Conservation (phyloP, 768 basidiomycete species). For the Lyophyllum atratum region DNA sequence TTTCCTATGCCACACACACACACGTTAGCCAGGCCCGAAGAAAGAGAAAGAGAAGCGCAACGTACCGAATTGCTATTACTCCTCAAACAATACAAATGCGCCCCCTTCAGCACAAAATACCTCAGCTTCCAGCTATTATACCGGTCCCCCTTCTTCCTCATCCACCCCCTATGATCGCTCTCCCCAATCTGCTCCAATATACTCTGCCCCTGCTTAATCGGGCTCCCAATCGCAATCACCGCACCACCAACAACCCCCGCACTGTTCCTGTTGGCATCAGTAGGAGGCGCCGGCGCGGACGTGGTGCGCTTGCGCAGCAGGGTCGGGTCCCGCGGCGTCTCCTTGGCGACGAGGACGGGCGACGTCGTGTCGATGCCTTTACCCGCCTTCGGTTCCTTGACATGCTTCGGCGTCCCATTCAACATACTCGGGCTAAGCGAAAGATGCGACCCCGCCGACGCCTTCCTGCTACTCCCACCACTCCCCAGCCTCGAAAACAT, state of each 20-base stretch:
- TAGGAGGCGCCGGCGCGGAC: conserved; percentile 28
- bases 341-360: conserved; percentile 14
- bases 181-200: conserved; percentile 90
- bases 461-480: conserved; percentile 37
- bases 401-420: conserved; percentile 14
- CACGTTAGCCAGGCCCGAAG: not conserved
- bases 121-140: conserved; percentile 93
- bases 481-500: conserved; percentile 50
- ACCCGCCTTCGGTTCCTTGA: conserved; percentile 11
- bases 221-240: conserved; percentile 19
- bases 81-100: conserved; percentile 85
- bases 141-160: conserved; percentile 93
- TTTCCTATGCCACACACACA: conserved; percentile 57
- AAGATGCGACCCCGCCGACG: conserved; percentile 42
- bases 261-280: conserved; percentile 9
- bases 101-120: conserved; percentile 92
- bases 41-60: conserved; percentile 24
- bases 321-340: conserved; percentile 38
- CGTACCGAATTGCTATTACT: conserved; percentile 64
- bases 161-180: conserved; percentile 89
- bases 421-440: conserved; percentile 33
- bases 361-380: conserved; percentile 8
- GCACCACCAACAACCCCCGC: conserved; percentile 13
- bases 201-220: conserved; percentile 62
- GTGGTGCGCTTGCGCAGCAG: conserved; percentile 60